Conservation (phyloP, 352 stramenopile species). For the Globisporangium emineosum region DNA sequence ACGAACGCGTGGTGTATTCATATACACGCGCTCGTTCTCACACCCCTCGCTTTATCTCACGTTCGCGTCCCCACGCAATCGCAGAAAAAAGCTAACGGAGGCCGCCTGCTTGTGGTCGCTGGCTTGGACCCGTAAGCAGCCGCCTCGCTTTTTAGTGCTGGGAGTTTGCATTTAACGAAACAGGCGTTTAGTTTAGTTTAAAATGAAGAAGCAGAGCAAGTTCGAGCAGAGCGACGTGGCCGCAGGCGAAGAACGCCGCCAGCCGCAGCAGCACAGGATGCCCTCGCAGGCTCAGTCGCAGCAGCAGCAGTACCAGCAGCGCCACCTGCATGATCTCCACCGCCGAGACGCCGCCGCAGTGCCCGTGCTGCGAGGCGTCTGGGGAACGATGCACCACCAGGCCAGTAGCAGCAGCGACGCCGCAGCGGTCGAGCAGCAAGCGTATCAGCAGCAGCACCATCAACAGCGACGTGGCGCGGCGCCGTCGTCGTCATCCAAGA, state of each 20-base stretch:
- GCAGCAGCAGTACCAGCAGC: neutral
- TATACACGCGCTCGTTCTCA: no score
- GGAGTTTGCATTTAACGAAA: neutral
- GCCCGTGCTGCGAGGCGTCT: conserved; percentile 2
- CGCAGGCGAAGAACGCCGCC: neutral
- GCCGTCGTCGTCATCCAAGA: neutral
- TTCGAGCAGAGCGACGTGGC: neutral
- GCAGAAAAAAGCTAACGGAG: neutral
- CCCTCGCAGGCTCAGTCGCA: neutral
- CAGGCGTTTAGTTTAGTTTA: neutral
- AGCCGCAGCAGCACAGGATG: neutral
- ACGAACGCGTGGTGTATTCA: neutral
- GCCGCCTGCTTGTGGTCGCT: no score
- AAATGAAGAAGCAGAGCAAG: neutral
- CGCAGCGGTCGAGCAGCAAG: neutral
- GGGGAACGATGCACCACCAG: neutral
- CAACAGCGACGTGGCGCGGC: neutral
- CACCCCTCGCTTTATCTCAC: neutral
- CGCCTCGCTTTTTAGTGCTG: no score
- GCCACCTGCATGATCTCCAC: neutral
- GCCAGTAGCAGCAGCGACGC: neutral
- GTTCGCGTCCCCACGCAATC: no score
- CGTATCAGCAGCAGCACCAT: neutral
- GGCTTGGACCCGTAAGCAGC: no score
- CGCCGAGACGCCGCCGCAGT: neutral